A percentile compares a stretch with the other conserved stretches of the same genome.
phyloP scores from a whole-genome alignment of 2,329 filamentous ascomycete species.

The Verticillium isaacii region DNA sequence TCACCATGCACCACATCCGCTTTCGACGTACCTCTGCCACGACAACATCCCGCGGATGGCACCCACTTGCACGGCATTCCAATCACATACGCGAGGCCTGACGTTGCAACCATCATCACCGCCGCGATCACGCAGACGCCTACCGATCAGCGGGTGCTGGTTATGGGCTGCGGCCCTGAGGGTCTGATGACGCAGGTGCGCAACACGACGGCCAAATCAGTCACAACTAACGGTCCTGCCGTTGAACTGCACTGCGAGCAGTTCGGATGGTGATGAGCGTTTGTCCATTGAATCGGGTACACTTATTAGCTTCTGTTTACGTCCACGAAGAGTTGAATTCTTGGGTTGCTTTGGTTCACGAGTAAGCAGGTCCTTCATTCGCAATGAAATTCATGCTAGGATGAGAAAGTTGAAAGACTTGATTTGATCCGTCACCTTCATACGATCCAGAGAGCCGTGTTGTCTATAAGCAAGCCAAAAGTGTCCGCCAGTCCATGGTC shows the following conservation, averaged over 20 bases:
- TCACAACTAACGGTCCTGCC: constrained; percentile 33
- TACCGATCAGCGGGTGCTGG: constrained; percentile 27
- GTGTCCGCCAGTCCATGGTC: too few relatives aligned
- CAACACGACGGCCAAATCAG: constrained; percentile 32
- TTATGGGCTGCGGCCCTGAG: constrained; percentile 43
- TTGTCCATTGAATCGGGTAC: background rate
- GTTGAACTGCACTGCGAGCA: constrained; percentile 45
- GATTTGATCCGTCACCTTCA: too few relatives aligned
- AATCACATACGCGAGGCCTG: constrained; percentile 28
- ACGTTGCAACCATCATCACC: constrained; percentile 29
- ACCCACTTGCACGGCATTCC: constrained; percentile 12
- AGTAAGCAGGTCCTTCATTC: too few relatives aligned
- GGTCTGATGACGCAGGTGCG: constrained; percentile 36
- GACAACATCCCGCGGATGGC: background rate
- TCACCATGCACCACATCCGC: constrained; percentile 1
- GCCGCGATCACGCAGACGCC: constrained; percentile 20
- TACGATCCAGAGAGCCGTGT: too few relatives aligned
- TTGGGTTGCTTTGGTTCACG: too few relatives aligned
- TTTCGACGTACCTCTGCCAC: background rate
- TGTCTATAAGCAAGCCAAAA: too few relatives aligned
- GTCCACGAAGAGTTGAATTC: background rate
- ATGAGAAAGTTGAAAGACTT: too few relatives aligned
- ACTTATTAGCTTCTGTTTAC: background rate
- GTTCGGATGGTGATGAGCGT: constrained; percentile 33
- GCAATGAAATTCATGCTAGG: too few relatives aligned